These are phyloP conservation scores for Sphenostylis stenocarpa DNA, from an alignment of 306 rosid species.

Conservation along the genomic window DNA sequence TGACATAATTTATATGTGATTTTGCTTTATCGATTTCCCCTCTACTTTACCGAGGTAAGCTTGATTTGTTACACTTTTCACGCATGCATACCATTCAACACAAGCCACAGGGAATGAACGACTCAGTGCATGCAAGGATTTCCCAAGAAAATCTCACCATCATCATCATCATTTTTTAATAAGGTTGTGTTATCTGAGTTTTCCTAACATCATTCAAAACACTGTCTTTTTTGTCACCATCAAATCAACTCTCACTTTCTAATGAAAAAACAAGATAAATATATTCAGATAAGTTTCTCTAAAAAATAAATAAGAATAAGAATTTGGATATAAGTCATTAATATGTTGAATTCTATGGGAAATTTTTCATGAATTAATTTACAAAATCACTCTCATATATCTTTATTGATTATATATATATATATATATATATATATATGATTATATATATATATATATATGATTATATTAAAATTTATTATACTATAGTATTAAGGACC, in stretches of 20 bases:
- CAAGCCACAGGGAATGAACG: neutral
- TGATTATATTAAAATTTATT: too few species aligned
- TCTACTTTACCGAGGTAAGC: neutral
- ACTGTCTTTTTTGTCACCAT: neutral
- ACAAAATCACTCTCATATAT: too few species aligned
- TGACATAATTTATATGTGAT: neutral
- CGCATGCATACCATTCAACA: slow-evolving; percentile 15
- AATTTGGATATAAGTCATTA: too few species aligned
- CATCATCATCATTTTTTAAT: slow-evolving; percentile 6
- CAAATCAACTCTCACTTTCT: neutral
- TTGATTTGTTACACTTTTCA: slow-evolving; percentile 1
- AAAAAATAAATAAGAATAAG: too few species aligned
- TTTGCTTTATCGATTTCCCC: neutral
- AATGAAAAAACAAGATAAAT: too few species aligned
- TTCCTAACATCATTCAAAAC: neutral
- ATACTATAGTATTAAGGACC: too few species aligned
- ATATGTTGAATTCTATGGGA: too few species aligned
- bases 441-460: too few species aligned
- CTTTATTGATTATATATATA: too few species aligned
- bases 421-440: too few species aligned
- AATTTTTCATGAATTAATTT: too few species aligned
- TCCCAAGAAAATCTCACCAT: neutral
- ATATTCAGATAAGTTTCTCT: too few species aligned
- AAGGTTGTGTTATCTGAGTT: neutral
- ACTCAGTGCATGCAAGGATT: neutral